These are phyloP conservation scores for Myxozyma neglecta DNA, from an alignment of 805 yeast genomes.

Conservation along the genomic window DNA sequence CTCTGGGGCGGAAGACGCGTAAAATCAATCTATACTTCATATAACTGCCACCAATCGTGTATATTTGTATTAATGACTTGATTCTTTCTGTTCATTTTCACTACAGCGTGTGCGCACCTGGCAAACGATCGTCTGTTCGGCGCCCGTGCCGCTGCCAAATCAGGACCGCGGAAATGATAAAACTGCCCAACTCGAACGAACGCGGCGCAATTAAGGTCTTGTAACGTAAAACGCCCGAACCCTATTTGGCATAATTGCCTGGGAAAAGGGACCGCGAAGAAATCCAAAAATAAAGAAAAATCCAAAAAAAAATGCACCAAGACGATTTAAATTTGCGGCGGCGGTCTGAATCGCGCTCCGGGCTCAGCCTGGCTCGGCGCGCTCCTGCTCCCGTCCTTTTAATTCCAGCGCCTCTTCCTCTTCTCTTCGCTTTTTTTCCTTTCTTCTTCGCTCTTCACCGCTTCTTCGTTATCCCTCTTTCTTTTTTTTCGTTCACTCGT, in stretches of 20 bases:
- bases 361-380: conserved; percentile 1
- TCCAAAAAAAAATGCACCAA: background rate
- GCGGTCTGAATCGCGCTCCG: background rate
- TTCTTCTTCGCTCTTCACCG: background rate
- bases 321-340: background rate
- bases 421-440: background rate
- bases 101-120: background rate
- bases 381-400: background rate
- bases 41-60: background rate
- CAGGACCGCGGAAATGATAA: too few species aligned
- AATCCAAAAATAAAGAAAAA: background rate
- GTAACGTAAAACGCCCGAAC: too few species aligned
- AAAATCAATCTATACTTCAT: too few species aligned
- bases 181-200: too few species aligned
- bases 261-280: background rate
- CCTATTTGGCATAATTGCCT: background rate
- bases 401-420: background rate
- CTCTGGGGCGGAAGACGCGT: too few species aligned
- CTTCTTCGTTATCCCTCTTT: background rate
- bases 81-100: background rate
- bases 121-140: background rate
- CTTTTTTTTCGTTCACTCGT: background rate
- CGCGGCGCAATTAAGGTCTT: too few species aligned
- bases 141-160: too few species aligned
- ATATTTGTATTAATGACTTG: background rate